Evolutionary conservation across 257 asterid genomes (phyloP).

Genomic region (Petrea volubilis): DNA sequence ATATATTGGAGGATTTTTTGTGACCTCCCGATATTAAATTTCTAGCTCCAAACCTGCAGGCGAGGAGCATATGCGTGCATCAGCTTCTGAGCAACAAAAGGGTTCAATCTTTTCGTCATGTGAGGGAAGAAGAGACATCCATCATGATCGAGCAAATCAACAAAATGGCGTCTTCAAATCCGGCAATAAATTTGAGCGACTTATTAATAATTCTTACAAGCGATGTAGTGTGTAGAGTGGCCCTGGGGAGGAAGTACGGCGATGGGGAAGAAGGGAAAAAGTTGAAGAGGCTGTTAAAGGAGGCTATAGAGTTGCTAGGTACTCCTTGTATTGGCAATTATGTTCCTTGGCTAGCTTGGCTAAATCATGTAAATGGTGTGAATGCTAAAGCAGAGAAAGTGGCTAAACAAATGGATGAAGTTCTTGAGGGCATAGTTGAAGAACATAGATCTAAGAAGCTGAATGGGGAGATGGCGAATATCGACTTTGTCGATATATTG

Average conservation of each 20-base stretch:
- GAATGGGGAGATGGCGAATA: neutral
- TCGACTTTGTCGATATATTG: constrained; percentile 45
- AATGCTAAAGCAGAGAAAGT: constrained; percentile 27
- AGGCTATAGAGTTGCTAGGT: constrained; percentile 28
- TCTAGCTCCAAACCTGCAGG: neutral
- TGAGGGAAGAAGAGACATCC: constrained; percentile 43
- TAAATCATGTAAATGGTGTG: constrained; percentile 29
- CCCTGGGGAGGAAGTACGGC: constrained; percentile 41
- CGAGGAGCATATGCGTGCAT: constrained; percentile 33
- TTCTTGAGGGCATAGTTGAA: constrained; percentile 32
- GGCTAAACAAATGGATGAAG: constrained; percentile 37
- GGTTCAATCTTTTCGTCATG: constrained; percentile 35
- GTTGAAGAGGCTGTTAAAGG: constrained; percentile 13
- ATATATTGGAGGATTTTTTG: too few relatives aligned
- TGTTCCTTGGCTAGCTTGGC: constrained; percentile 44
- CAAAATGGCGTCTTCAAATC: neutral
- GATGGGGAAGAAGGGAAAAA: constrained; percentile 25
- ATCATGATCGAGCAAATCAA: constrained; percentile 32
- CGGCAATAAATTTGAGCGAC: constrained; percentile 32
- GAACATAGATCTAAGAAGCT: constrained; percentile 22
- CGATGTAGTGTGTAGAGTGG: constrained; percentile 40
- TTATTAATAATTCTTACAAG: constrained; percentile 21
- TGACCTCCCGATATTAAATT: too few relatives aligned
- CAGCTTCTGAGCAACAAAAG: constrained; percentile 47
- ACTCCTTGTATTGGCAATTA: constrained; percentile 25